Evolutionary conservation across 192 early-diverging fungal genomes (phyloP).

Genomic region (Backusella circina): DNA sequence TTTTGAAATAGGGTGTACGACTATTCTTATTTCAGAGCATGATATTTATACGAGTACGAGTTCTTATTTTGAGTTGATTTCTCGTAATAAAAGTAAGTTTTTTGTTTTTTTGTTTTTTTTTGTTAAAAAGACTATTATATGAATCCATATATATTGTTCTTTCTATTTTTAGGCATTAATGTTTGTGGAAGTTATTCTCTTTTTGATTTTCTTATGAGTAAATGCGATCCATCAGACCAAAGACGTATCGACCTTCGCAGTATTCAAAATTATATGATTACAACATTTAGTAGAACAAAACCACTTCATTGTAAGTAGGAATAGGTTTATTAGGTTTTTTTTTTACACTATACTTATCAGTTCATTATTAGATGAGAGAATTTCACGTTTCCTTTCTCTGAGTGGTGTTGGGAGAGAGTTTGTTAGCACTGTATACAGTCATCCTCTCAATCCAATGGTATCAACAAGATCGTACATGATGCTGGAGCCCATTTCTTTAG

Average conservation of each 20-base stretch:
- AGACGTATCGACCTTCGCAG: conserved; percentile 20
- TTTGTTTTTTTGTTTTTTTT: neutral
- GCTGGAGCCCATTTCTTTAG: conserved; percentile 61
- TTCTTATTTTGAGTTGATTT: conserved; percentile 69
- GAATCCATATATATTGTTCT: neutral
- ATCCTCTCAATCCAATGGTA: conserved; percentile 74
- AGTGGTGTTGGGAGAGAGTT: conserved; percentile 63
- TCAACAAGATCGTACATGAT: conserved; percentile 78
- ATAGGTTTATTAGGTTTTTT: neutral
- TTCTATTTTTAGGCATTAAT: conserved; percentile 52
- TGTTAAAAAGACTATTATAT: neutral
- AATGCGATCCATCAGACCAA: conserved; percentile 26
- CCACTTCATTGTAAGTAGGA: conserved; percentile 39
- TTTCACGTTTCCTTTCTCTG: conserved; percentile 55
- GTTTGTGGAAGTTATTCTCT: conserved; percentile 58
- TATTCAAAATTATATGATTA: conserved; percentile 63
- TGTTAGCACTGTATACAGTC: conserved; percentile 71
- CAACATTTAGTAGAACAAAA: conserved; percentile 47
- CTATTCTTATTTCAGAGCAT: conserved; percentile 56
- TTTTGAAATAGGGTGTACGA: conserved; percentile 45
- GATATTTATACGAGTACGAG: conserved; percentile 55
- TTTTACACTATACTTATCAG: neutral
- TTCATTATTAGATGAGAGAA: conserved; percentile 35
- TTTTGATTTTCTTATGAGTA: conserved; percentile 63
- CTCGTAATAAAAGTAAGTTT: conserved; percentile 55